phyloP scores from a whole-genome alignment of 495 filamentous ascomycete species.

The Xylaria intraflava region DNA sequence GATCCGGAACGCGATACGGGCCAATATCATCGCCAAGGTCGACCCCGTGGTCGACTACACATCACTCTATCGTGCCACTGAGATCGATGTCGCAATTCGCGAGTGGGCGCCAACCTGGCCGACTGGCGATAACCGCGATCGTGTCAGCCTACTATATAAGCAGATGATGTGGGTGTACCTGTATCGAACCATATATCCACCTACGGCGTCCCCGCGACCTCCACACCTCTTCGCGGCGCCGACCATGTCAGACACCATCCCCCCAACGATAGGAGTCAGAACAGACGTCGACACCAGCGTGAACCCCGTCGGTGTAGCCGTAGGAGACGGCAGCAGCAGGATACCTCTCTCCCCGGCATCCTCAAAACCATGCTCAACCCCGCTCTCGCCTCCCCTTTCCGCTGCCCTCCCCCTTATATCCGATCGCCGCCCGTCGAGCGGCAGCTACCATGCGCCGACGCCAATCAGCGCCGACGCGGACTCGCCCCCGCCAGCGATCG shows the following conservation, averaged over 20 bases:
- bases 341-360: slow-evolving; percentile 35
- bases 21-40: slow-evolving; percentile 53
- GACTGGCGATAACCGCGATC: slow-evolving; percentile 62
- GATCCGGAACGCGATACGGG: slow-evolving; percentile 69
- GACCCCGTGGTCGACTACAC: slow-evolving; percentile 70
- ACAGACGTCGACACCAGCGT: background rate
- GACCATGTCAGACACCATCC: background rate
- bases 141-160: slow-evolving; percentile 75
- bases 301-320: background rate
- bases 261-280: background rate
- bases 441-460: slow-evolving; percentile 16
- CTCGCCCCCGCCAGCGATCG: slow-evolving; percentile 45
- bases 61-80: slow-evolving; percentile 64
- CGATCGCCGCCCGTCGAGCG: slow-evolving; percentile 15
- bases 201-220: slow-evolving; percentile 28
- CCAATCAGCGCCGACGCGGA: slow-evolving; percentile 17
- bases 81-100: slow-evolving; percentile 70
- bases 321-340: slow-evolving; percentile 11
- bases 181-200: slow-evolving; percentile 75
- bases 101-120: slow-evolving; percentile 69
- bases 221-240: slow-evolving; percentile 18
- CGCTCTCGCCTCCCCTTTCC: slow-evolving; percentile 33
- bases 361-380: slow-evolving; percentile 23
- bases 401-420: slow-evolving; percentile 13
- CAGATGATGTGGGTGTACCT: slow-evolving; percentile 91